Conservation (phyloP, 2,329 filamentous ascomycete genomes). For the Venturia nashicola region DNA sequence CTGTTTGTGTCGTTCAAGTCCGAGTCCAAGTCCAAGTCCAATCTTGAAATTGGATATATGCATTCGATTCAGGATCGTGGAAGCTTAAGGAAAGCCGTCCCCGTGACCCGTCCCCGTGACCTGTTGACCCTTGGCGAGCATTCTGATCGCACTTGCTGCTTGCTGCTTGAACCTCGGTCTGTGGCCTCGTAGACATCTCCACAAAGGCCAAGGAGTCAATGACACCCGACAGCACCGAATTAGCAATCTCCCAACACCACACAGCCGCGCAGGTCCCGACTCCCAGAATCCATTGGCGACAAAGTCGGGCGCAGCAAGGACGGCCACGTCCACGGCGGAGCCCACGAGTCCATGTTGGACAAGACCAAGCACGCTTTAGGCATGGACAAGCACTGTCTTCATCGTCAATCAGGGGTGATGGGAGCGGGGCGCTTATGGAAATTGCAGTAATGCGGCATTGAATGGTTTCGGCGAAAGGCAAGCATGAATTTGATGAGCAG, state of each 20-base stretch:
- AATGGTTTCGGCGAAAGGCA: neutral
- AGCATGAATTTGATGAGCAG: neutral
- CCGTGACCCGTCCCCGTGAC: neutral
- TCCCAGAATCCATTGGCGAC: constrained; percentile 33
- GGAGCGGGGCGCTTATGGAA: neutral
- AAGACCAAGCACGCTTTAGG: constrained; percentile 38
- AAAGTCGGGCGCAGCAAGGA: constrained; percentile 28
- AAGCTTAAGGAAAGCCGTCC: too few species aligned
- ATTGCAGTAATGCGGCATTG: neutral
- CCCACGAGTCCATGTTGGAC: constrained; percentile 28
- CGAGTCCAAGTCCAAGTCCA: neutral
- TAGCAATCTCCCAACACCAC: constrained; percentile 11
- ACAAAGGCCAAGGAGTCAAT: constrained; percentile 45
- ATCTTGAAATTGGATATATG: neutral
- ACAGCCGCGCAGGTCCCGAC: constrained; percentile 38
- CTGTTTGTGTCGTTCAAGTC: neutral
- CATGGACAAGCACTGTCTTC: constrained; percentile 24
- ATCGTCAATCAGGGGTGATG: neutral
- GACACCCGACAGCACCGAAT: constrained; percentile 44
- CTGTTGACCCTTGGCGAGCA: neutral
- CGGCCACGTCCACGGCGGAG: constrained; percentile 23
- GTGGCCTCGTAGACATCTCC: constrained; percentile 14
- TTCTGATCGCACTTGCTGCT: too few species aligned
- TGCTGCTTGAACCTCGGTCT: neutral
- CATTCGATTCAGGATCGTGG: neutral